Conservation (phyloP, 805 yeast species). For the Suhomyces prunicola region DNA sequence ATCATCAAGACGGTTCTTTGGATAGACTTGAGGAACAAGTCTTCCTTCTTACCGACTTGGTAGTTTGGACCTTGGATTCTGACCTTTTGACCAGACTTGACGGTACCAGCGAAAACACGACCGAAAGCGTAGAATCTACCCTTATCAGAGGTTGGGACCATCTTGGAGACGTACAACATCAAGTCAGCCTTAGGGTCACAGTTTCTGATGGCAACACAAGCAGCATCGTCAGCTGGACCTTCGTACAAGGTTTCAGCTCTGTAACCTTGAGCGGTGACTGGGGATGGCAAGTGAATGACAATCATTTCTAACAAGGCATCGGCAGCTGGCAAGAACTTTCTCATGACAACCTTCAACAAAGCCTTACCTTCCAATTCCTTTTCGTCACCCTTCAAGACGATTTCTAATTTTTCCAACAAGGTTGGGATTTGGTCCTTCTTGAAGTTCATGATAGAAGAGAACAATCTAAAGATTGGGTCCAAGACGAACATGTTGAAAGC, state of each 20-base stretch:
- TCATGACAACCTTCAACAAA: slow-evolving; percentile 96
- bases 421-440: slow-evolving; percentile 95
- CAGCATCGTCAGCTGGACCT: slow-evolving; percentile 95
- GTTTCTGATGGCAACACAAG: slow-evolving; percentile 89
- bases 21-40: slow-evolving; percentile 91
- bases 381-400: slow-evolving; percentile 91
- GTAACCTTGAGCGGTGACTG: slow-evolving; percentile 98
- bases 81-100: slow-evolving; percentile 97
- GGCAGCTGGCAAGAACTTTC: slow-evolving; percentile 99
- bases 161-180: slow-evolving; percentile 99
- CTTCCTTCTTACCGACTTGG: slow-evolving; percentile 97
- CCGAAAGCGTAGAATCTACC: slow-evolving; percentile 99
- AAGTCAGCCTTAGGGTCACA: slow-evolving; percentile 98
- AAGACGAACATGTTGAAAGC: slow-evolving; percentile 99
- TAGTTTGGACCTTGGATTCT: slow-evolving; percentile 99
- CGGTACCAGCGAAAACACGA: slow-evolving; percentile 99
- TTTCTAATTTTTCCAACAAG: slow-evolving; percentile 91
- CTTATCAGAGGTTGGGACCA: slow-evolving; percentile 99
- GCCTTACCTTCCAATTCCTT: slow-evolving; percentile 99
- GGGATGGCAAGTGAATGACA: slow-evolving; percentile 97
- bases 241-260: slow-evolving; percentile 99
- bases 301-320: slow-evolving; percentile 99
- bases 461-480: slow-evolving; percentile 98
- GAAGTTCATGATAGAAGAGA: slow-evolving; percentile 97
- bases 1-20: slow-evolving; percentile 99